These are phyloP conservation scores for Bathelium albidoporum DNA, from an alignment of 495 filamentous ascomycete genomes.

Conservation along the genomic window DNA sequence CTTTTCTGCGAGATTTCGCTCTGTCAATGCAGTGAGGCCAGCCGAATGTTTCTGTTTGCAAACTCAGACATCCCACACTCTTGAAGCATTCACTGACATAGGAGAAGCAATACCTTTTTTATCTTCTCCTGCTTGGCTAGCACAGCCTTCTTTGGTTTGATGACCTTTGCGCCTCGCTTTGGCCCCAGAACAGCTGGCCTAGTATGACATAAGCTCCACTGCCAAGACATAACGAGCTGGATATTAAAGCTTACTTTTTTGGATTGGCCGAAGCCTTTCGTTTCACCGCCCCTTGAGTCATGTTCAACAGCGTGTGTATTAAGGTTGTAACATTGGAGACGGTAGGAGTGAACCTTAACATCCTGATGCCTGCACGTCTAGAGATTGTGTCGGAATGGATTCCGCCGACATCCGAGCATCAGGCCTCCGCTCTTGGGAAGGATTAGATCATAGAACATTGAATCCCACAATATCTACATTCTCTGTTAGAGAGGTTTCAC, in stretches of 20 bases:
- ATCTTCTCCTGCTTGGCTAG: slow-evolving; percentile 51
- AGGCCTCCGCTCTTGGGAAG: not conserved
- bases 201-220: not conserved
- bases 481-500: not conserved
- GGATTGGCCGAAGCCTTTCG: not conserved
- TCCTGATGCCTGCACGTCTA: not conserved
- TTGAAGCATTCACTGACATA: no score
- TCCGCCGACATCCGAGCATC: not conserved
- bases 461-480: no score
- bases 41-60: slow-evolving; percentile 50
- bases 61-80: not conserved
- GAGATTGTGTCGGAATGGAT: not conserved
- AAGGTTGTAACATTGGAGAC: not conserved
- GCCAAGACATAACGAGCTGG: not conserved
- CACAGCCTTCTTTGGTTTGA: slow-evolving; percentile 57
- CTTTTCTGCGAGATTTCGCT: slow-evolving; percentile 53
- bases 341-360: not conserved
- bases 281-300: not conserved
- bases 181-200: not conserved
- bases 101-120: slow-evolving; percentile 55
- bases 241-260: not conserved
- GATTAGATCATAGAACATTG: no score
- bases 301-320: not conserved
- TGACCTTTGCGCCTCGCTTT: slow-evolving; percentile 40
- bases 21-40: slow-evolving; percentile 53